A percentile compares a stretch with the other conserved stretches of the same genome.
Conservation (phyloP, 306 rosid genomes). For the Dicorynia guianensis region DNA sequence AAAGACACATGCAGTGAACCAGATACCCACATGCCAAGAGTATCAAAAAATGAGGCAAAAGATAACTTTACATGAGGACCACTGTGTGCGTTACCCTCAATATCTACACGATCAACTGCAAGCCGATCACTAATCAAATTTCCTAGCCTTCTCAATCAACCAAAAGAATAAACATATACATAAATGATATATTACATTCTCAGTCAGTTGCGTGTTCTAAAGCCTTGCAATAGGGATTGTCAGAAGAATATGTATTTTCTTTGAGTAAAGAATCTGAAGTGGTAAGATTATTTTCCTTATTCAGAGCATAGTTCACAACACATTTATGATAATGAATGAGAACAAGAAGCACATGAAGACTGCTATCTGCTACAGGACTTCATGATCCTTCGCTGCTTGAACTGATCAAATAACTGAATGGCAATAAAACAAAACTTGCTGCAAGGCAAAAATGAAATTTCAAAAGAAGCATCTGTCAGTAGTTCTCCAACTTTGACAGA, state of each 20-base stretch:
- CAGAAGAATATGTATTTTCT: constrained; percentile 68
- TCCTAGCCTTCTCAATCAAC: constrained; percentile 30
- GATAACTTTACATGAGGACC: constrained; percentile 85
- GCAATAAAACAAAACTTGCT: constrained; percentile 90
- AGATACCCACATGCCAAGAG: constrained; percentile 85
- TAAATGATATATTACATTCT: constrained; percentile 70
- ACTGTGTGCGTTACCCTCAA: constrained; percentile 72
- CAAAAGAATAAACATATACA: constrained; percentile 32
- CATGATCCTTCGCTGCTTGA: constrained; percentile 75
- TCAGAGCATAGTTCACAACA: constrained; percentile 46
- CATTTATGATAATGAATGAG: constrained; percentile 91
- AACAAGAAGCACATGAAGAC: constrained; percentile 89
- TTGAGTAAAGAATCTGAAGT: constrained; percentile 64
- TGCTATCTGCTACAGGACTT: constrained; percentile 81
- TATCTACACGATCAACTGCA: constrained; percentile 90
- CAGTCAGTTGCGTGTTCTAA: constrained; percentile 80
- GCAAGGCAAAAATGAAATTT: constrained; percentile 46
- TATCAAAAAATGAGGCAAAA: constrained; percentile 87
- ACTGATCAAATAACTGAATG: constrained; percentile 82
- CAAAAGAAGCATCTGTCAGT: constrained; percentile 34
- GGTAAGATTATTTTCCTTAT: constrained; percentile 50
- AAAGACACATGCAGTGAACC: constrained; percentile 18
- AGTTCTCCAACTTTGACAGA: constrained; percentile 31
- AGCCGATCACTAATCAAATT: constrained; percentile 38
- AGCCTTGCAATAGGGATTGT: constrained; percentile 90